phyloP scores from a whole-genome alignment of 2,329 filamentous ascomycete genomes.

The Botryotinia calthae region DNA sequence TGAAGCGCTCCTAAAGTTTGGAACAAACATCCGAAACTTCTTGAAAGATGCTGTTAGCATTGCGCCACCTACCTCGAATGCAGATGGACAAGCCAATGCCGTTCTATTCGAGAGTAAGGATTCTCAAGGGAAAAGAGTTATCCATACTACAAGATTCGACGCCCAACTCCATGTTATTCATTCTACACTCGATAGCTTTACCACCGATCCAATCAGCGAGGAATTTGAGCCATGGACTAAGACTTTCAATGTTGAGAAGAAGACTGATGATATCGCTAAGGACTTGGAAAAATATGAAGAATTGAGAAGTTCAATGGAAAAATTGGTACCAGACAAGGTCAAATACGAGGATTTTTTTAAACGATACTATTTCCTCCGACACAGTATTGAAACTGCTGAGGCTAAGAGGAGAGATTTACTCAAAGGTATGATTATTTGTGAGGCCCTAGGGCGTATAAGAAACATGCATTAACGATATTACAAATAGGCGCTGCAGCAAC shows the following conservation, averaged over 20 bases:
- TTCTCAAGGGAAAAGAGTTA: conserved; percentile 82
- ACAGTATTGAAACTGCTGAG: conserved; percentile 92
- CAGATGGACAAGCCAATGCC: conserved; percentile 51
- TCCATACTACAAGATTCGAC: conserved; percentile 91
- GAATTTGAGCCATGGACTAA: conserved; percentile 74
- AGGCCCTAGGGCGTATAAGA: neutral
- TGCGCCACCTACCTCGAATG: conserved; percentile 62
- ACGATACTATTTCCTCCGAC: conserved; percentile 90
- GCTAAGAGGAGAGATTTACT: conserved; percentile 82
- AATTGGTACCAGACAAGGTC: conserved; percentile 88
- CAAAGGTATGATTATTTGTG: conserved; percentile 62
- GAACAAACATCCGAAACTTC: conserved; percentile 84
- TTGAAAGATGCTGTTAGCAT: conserved; percentile 87
- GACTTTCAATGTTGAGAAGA: conserved; percentile 75
- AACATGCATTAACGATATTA: neutral
- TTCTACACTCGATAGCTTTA: conserved; percentile 76
- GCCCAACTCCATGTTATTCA: conserved; percentile 96
- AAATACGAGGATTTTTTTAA: conserved; percentile 89
- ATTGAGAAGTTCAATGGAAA: conserved; percentile 86
- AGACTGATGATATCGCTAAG: conserved; percentile 77
- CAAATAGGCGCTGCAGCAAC: conserved; percentile 53
- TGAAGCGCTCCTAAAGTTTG: conserved; percentile 89
- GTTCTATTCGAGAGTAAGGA: conserved; percentile 95
- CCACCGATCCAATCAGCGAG: conserved; percentile 71
- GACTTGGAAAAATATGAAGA: conserved; percentile 87